Evolutionary conservation across 352 stramenopile species (phyloP).

Genomic region (Phytophthora constricta): DNA sequence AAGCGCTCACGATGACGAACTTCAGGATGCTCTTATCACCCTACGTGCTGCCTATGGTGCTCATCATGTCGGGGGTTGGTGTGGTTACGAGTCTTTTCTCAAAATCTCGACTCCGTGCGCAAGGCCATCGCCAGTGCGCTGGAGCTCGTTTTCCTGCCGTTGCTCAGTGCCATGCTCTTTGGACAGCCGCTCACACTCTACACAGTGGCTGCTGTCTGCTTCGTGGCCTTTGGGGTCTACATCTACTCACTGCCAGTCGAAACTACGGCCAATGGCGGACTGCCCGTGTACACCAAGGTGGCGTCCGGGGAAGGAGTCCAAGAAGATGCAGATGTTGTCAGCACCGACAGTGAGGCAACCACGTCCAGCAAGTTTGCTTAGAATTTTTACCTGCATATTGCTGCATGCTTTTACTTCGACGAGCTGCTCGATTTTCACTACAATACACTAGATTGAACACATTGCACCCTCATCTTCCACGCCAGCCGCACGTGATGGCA

Average conservation of each 20-base stretch:
- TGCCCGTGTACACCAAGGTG: slow-evolving; percentile 40
- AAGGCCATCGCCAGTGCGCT: slow-evolving; percentile 83
- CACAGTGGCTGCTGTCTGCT: slow-evolving; percentile 63
- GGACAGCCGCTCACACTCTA: slow-evolving; percentile 62
- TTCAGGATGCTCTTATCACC: slow-evolving; percentile 70
- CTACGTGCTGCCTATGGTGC: slow-evolving; percentile 79
- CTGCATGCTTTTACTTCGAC: background rate
- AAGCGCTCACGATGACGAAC: slow-evolving; percentile 58
- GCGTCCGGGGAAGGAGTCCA: slow-evolving; percentile 13
- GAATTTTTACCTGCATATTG: slow-evolving; percentile 3
- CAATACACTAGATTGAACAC: no score
- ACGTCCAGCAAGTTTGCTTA: slow-evolving; percentile 28
- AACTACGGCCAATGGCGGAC: background rate
- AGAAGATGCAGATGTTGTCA: slow-evolving; percentile 6
- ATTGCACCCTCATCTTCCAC: no score
- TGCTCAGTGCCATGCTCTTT: slow-evolving; percentile 72
- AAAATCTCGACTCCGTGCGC: slow-evolving; percentile 79
- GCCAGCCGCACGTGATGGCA: no score
- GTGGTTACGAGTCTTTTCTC: slow-evolving; percentile 84
- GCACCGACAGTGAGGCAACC: slow-evolving; percentile 1
- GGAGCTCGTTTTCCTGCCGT: slow-evolving; percentile 74
- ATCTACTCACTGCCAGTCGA: slow-evolving; percentile 79
- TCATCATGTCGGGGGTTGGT: slow-evolving; percentile 86
- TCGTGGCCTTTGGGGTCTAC: slow-evolving; percentile 77
- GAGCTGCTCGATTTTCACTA: no score